Percentiles rank a stretch among this genome's conserved stretches.
Conservation (phyloP, 2,329 filamentous ascomycete species). For the Byssochlamys sp. region DNA sequence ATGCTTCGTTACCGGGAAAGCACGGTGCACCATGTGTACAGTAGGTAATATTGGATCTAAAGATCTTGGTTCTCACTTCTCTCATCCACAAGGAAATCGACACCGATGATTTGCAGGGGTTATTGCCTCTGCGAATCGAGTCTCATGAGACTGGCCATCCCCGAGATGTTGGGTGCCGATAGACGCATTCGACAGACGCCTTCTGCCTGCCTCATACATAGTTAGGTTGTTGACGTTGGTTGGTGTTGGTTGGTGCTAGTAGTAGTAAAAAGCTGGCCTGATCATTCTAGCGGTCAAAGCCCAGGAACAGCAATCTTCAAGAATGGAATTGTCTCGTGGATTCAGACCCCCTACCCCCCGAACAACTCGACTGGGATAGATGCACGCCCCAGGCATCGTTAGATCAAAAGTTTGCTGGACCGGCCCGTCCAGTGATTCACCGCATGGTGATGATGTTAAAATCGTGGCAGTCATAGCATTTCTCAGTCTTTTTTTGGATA, state of each 20-base stretch:
- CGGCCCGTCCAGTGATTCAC: neutral
- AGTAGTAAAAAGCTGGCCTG: neutral
- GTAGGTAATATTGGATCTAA: neutral
- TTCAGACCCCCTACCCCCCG: neutral
- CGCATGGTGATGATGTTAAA: neutral
- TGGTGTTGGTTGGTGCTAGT: neutral
- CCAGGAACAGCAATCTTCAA: neutral
- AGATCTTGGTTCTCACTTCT: neutral
- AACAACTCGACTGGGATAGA: neutral
- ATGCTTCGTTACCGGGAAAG: neutral
- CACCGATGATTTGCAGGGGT: neutral
- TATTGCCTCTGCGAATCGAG: neutral
- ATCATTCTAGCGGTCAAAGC: neutral
- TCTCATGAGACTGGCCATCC: neutral
- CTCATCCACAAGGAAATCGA: neutral
- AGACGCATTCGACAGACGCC: neutral
- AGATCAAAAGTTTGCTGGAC: neutral
- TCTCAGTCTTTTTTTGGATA: too few relatives aligned
- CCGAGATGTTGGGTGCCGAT: neutral
- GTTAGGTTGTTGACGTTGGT: neutral
- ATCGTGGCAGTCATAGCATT: neutral
- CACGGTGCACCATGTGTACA: neutral
- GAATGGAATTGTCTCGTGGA: neutral
- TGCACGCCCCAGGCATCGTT: neutral
- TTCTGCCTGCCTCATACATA: neutral